Evolutionary conservation across 225 moss, liverwort and hornwort genomes (phyloP), one percentile per base, ranked within the genome.

Genomic region (Bryum argenteum): DNA sequence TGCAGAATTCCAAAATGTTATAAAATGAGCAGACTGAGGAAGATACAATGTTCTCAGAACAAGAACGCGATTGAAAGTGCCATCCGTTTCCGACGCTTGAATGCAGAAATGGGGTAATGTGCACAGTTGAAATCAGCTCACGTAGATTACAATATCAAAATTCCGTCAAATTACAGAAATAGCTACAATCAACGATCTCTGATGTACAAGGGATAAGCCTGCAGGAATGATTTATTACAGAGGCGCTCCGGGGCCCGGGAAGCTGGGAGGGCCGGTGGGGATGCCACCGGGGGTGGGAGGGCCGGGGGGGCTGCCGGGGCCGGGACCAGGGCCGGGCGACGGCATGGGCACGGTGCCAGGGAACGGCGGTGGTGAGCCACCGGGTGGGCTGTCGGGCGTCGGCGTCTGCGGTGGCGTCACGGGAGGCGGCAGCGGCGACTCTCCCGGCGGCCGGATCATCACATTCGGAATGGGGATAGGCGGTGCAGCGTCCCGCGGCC

Each of bases 391-490:
- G 28, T 55, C 63, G 0, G 86, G 87, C 13, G 70, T 26, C 7
- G 87, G 87, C 9, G 78, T 87, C 69, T 87, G 87, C 6, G 83
- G 87, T 0, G 87, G 87, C 6, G 87, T 83, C 67, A 83, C 87
- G 0, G 87, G 87, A 1, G 83, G 83, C 2, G 87, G 87, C 78
- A 87, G 20, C 5, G 87, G 87, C 3, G 87, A 21, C 10, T 83
- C 78, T 3, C 87, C 87, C 0, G 87, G 87, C n/a, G 87, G 83
- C 58, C 83, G 76, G 11, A 87, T 87, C 22, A 41, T 78, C 5
- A 78, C 73, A 24, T 57, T 83, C 0, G 87, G 87, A 10, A 87
- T 83, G 0, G 87, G 87, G 2, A 87, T 81, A 0, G 87, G 44
- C 0, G 87, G 87, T 1, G 76, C 73, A 1, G 81, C 61, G 14